Percentiles rank a stretch among this genome's conserved stretches.
These are phyloP conservation scores for Bothriochloa decipiens DNA, from an alignment of 176 grass and related monocot species.

Conservation along the genomic window DNA sequence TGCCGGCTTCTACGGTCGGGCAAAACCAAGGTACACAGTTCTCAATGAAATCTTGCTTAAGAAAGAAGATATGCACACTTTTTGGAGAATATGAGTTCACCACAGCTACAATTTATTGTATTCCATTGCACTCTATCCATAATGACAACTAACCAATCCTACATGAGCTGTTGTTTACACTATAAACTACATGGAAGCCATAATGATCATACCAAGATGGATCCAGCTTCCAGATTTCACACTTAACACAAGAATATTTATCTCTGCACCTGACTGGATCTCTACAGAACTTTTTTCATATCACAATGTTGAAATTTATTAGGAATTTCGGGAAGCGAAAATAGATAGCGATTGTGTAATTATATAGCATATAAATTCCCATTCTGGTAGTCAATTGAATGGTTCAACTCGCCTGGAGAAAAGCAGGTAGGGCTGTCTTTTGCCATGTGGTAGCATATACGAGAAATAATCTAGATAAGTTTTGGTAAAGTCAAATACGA, in stretches of 20 bases:
- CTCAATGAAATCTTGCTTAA: no score
- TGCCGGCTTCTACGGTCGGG: constrained; percentile 91
- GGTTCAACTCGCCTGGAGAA: background rate
- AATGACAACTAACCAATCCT: background rate
- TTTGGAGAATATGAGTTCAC: no score
- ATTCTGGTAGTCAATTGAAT: constrained; percentile 3
- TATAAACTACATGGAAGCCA: constrained; percentile 11
- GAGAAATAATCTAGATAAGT: constrained; percentile 3
- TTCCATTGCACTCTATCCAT: no score
- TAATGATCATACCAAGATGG: constrained; percentile 9
- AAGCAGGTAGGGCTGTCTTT: background rate
- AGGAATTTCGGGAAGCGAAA: background rate
- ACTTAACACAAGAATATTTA: background rate
- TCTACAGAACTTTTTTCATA: background rate
- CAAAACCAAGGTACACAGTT: constrained; percentile 63
- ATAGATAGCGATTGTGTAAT: constrained; percentile 24
- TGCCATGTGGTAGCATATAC: background rate
- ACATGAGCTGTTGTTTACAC: constrained; percentile 20
- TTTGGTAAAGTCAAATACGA: background rate
- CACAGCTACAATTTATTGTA: no score
- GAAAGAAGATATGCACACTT: no score
- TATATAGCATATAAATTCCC: background rate
- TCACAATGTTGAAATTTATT: constrained; percentile 8
- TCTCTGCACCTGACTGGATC: background rate
- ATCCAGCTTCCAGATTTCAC: background rate